Evolutionary conservation across 805 yeast species (phyloP).

Genomic region (Cyberlindnera veronae): DNA sequence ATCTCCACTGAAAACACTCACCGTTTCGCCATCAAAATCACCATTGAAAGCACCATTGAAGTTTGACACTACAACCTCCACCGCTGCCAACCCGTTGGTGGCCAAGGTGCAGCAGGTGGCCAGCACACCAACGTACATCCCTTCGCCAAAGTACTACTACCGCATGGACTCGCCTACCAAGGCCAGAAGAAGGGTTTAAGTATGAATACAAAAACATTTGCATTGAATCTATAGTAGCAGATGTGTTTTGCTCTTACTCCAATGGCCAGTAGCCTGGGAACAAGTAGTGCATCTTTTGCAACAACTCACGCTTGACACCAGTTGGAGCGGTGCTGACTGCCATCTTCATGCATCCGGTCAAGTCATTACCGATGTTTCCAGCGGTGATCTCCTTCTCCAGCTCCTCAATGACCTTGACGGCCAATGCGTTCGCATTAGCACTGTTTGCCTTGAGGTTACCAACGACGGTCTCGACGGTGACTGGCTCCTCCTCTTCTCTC

Average conservation of each 20-base stretch:
- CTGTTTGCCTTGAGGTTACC: constrained; percentile 86
- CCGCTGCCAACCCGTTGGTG: constrained; percentile 15
- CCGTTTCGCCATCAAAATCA: constrained; percentile 5
- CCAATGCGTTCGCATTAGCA: constrained; percentile 77
- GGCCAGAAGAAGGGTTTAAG: constrained; percentile 28
- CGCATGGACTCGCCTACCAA: constrained; percentile 31
- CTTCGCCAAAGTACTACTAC: constrained; percentile 29
- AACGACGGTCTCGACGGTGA: constrained; percentile 95
- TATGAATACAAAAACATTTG: no score
- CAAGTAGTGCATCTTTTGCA: constrained; percentile 77
- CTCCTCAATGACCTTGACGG: constrained; percentile 62
- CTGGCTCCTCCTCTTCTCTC: constrained; percentile 94
- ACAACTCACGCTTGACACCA: constrained; percentile 68
- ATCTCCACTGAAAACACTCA: constrained; percentile 19
- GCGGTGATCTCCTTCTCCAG: constrained; percentile 58
- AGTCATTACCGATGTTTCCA: constrained; percentile 65
- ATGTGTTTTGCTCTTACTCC: constrained; percentile 7
- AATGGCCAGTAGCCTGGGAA: constrained; percentile 89
- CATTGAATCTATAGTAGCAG: no score
- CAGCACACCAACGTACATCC: constrained; percentile 28
- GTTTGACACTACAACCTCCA: constrained; percentile 3
- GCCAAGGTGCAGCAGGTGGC: constrained; percentile 5
- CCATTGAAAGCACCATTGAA: constrained; percentile 10
- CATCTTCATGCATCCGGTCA: constrained; percentile 73
- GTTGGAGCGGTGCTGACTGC: constrained; percentile 74